These are phyloP conservation scores for Retiboletus flavoniger DNA, from an alignment of 1,284 basidiomycete species.

Conservation along the genomic window DNA sequence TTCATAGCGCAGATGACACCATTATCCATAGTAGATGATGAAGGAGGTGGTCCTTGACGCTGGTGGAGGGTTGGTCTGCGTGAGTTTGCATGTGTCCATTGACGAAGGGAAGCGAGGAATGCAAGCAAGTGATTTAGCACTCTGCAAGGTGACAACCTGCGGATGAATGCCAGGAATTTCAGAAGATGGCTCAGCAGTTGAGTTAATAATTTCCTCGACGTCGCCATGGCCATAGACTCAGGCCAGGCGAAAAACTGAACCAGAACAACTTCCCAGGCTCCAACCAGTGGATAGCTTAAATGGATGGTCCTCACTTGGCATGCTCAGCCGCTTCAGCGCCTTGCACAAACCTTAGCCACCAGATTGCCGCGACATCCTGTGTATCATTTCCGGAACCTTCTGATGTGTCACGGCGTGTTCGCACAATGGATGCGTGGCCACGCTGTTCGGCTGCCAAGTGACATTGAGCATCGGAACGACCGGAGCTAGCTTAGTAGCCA, in stretches of 20 bases:
- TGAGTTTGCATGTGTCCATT: not conserved
- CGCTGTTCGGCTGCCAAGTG: not conserved
- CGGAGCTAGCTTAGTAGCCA: no score
- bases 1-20: conserved; percentile 20
- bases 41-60: not conserved
- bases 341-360: not conserved
- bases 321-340: no score
- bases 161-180: conserved; percentile 3
- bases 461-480: no score
- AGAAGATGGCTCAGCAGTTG: conserved; percentile 13
- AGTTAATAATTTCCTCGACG: not conserved
- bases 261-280: not conserved
- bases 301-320: not conserved
- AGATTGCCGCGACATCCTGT: conserved; percentile 3
- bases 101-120: conserved; percentile 9
- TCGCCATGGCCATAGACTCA: not conserved
- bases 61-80: not conserved
- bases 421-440: not conserved
- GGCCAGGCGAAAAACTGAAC: not conserved
- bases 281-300: not conserved
- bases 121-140: conserved; percentile 10
- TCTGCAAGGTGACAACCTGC: not conserved
- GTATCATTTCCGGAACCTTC: not conserved
- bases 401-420: not conserved
- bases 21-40: not conserved